Evolutionary conservation across 176 grass and related monocot species (phyloP).

Genomic region (Tillandsia fasciculata): DNA sequence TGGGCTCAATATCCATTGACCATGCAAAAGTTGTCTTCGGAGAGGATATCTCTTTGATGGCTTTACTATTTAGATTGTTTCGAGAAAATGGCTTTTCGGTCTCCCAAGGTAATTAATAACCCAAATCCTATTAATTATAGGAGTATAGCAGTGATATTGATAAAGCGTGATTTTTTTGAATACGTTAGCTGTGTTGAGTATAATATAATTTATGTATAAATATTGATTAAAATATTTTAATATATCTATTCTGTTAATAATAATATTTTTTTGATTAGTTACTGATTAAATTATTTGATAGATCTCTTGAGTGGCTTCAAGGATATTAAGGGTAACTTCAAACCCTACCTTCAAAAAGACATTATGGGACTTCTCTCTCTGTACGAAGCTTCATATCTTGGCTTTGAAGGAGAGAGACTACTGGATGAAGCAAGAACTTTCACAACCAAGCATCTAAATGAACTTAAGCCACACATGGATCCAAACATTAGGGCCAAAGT

Average conservation of each 20-base stretch:
- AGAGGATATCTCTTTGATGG: constrained; percentile 18
- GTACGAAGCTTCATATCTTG: constrained; percentile 35
- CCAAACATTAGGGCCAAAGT: neutral
- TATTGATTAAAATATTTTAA: neutral
- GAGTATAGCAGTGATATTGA: too few species aligned
- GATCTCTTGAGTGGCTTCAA: constrained; percentile 14
- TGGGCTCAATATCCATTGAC: neutral
- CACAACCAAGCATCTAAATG: neutral
- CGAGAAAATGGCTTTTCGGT: constrained; percentile 24
- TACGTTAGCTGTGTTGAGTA: neutral
- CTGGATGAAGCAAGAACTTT: constrained; percentile 23
- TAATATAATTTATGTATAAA: neutral
- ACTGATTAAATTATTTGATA: neutral
- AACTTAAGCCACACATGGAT: constrained; percentile 7
- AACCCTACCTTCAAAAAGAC: neutral
- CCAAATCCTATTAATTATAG: neutral
- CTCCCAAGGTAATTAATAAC: constrained; percentile 24
- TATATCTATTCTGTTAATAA: neutral
- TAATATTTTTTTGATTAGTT: neutral
- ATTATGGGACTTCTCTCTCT: constrained; percentile 19
- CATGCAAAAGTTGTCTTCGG: neutral
- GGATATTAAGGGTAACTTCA: constrained; percentile 8
- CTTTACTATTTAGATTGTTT: constrained; percentile 33
- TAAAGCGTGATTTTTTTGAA: too few species aligned
- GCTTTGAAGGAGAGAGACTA: constrained; percentile 10